phyloP scores from a whole-genome alignment of 331 rosid genomes.

The Rosa hybrid region DNA sequence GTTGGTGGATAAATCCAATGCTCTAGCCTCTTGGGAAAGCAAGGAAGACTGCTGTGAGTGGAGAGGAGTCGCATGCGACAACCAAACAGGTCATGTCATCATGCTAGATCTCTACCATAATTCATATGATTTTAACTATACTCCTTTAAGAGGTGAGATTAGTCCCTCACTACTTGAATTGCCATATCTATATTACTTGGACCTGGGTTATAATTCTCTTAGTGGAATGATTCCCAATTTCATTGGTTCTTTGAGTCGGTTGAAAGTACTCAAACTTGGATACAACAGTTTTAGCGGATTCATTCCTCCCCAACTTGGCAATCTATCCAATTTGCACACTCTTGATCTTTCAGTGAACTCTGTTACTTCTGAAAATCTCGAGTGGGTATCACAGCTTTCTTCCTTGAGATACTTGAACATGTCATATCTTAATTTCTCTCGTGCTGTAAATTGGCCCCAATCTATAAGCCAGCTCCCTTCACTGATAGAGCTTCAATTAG shows the following conservation, averaged over 20 bases:
- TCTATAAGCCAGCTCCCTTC: conserved; percentile 17
- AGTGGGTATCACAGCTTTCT: conserved; percentile 42
- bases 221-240: conserved; percentile 26
- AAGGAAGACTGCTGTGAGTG: conserved; percentile 43
- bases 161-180: conserved; percentile 35
- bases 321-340: conserved; percentile 32
- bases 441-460: conserved; percentile 19
- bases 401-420: conserved; percentile 37
- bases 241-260: conserved; percentile 16
- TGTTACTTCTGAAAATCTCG: conserved; percentile 12
- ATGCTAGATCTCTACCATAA: conserved; percentile 5
- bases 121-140: neutral
- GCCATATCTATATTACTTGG: conserved; percentile 20
- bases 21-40: conserved; percentile 40
- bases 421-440: neutral
- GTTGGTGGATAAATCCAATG: neutral
- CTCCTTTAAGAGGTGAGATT: conserved; percentile 28
- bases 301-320: conserved; percentile 32
- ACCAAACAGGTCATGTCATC: conserved; percentile 33
- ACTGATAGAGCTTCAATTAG: conserved; percentile 22
- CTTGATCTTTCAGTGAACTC: conserved; percentile 29
- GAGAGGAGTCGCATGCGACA: conserved; percentile 27
- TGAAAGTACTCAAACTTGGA: conserved; percentile 21
- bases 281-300: neutral
- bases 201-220: conserved; percentile 25